Conservation (phyloP, 768 basidiomycete species). For the Cantharellus cinnabarinus region DNA sequence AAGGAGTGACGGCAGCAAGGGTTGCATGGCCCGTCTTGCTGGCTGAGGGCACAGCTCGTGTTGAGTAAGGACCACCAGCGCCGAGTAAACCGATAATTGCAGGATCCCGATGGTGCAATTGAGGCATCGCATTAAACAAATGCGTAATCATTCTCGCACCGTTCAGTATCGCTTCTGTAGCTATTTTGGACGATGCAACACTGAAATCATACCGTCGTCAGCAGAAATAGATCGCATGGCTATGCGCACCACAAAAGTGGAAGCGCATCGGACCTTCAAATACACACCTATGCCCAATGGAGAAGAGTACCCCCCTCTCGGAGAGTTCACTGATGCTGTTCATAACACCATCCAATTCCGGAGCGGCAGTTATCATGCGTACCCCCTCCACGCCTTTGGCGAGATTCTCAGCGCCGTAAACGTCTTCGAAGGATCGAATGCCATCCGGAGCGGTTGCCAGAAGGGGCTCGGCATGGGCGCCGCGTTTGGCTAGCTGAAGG, state of each 20-base stretch:
- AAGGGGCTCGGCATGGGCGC: constrained; percentile 55
- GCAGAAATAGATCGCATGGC: neutral
- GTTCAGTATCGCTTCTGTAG: constrained; percentile 43
- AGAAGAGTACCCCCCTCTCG: constrained; percentile 51
- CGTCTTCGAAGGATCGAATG: constrained; percentile 44
- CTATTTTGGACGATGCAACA: constrained; percentile 52
- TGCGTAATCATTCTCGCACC: constrained; percentile 82
- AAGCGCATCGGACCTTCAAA: neutral
- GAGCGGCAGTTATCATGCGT: constrained; percentile 70
- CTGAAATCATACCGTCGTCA: constrained; percentile 18
- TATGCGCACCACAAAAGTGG: neutral
- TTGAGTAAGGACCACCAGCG: constrained; percentile 16
- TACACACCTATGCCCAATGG: constrained; percentile 71
- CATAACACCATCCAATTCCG: constrained; percentile 72
- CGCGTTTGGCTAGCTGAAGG: constrained; percentile 60
- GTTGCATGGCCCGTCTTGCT: too few relatives aligned
- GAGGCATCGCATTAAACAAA: constrained; percentile 86
- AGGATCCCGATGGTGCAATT: constrained; percentile 75
- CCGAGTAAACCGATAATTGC: constrained; percentile 79
- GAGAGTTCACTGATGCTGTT: constrained; percentile 37
- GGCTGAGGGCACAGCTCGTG: neutral
- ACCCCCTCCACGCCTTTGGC: constrained; percentile 27
- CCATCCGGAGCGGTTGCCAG: constrained; percentile 43
- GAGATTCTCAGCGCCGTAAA: constrained; percentile 51
- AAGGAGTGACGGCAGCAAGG: too few relatives aligned